A percentile compares a stretch with the other conserved stretches of the same genome.
phyloP scores from a whole-genome alignment of 78 protist species.

The slime mould (Dictyostelium discoideum) region dicty_2.7 NC_007089.4:2531001-2531500 shows the following conservation, averaged over 20 bases:
- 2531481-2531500: conserved; percentile 40
- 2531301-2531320: conserved; percentile 36
- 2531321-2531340: conserved; percentile 19
- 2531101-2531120: neutral
- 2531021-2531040: conserved; percentile 3
- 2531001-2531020: conserved; percentile 60
- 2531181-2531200: neutral
- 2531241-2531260: neutral
- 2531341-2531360: conserved; percentile 31
- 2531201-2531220: neutral
- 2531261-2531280: conserved; percentile 29
- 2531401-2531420: no score
- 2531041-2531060: neutral
- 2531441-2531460: conserved; percentile 8
- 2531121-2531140: neutral
- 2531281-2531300: conserved; percentile 30
- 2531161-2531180: neutral
- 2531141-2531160: neutral
- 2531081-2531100: neutral
- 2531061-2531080: neutral
- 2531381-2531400: no score
- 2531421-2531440: neutral
- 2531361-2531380: neutral
- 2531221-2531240: neutral
- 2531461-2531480: conserved; percentile 37